Evolutionary conservation across 1,139 yeast species (phyloP).

Genomic region (Sugiyamaella pinicola): DNA sequence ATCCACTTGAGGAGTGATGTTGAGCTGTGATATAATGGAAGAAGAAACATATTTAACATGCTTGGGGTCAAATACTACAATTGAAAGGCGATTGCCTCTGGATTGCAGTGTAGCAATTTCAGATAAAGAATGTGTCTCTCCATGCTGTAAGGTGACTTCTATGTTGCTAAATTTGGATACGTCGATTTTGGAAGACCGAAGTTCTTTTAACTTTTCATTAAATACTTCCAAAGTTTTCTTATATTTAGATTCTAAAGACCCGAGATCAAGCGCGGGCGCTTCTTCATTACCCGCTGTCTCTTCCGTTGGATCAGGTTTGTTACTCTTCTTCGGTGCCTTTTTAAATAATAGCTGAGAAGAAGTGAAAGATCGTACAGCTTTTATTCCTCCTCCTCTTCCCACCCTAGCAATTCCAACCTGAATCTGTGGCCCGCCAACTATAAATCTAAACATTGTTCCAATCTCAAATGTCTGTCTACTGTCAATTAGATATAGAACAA

Average conservation of each 20-base stretch:
- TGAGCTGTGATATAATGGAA: slow-evolving; percentile 68
- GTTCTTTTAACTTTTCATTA: slow-evolving; percentile 58
- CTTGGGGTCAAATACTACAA: slow-evolving; percentile 83
- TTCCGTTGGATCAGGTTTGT: background rate
- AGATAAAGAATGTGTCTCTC: slow-evolving; percentile 52
- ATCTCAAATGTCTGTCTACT: no score
- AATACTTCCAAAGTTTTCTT: slow-evolving; percentile 55
- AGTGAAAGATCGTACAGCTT: background rate
- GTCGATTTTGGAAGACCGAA: slow-evolving; percentile 58
- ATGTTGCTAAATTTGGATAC: slow-evolving; percentile 51
- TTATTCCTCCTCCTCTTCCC: no score
- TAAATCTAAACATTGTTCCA: no score
- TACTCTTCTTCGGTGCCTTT: background rate
- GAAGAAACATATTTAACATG: slow-evolving; percentile 69
- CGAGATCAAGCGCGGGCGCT: slow-evolving; percentile 15
- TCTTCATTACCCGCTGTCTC: background rate
- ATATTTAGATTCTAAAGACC: slow-evolving; percentile 51
- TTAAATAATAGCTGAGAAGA: background rate
- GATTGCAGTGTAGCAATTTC: slow-evolving; percentile 74
- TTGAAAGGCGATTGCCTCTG: slow-evolving; percentile 63
- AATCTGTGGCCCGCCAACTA: no score
- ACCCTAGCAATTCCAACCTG: background rate
- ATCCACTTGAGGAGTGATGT: slow-evolving; percentile 78
- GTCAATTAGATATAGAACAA: background rate
- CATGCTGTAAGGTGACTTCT: slow-evolving; percentile 54